Evolutionary conservation across 2,329 filamentous ascomycete species (phyloP).

Genomic region (Leptodontidium sp.): DNA sequence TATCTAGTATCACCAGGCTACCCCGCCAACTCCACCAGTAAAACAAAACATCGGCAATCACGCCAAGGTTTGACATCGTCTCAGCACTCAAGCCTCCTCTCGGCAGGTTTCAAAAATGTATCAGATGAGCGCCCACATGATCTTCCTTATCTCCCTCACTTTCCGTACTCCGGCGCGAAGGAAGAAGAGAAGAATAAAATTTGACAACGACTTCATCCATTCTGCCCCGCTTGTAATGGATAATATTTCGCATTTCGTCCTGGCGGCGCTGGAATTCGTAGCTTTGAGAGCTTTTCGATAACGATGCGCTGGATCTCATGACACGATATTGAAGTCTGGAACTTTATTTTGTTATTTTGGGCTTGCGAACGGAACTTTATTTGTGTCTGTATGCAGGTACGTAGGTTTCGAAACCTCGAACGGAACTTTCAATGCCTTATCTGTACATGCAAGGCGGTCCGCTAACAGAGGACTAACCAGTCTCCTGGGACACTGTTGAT

Average conservation of each 20-base stretch:
- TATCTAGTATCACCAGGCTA: no score
- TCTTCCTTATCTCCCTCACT: background rate
- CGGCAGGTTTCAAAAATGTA: conserved; percentile 17
- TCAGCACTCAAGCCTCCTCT: background rate
- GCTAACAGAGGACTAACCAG: background rate
- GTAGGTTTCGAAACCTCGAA: conserved; percentile 7
- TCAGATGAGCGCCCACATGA: background rate
- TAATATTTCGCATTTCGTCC: background rate
- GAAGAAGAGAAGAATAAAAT: background rate
- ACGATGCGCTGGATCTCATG: conserved; percentile 8
- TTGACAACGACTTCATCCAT: background rate
- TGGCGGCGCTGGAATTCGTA: conserved; percentile 4
- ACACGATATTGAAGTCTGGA: background rate
- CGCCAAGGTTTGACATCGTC: conserved; percentile 14
- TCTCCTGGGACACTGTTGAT: background rate
- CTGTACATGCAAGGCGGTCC: background rate
- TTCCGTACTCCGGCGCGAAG: background rate
- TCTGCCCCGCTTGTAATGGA: conserved; percentile 2
- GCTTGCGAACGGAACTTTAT: background rate
- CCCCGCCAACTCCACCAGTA: background rate
- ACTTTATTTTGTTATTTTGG: background rate
- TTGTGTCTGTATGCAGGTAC: conserved; percentile 11
- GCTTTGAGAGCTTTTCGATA: background rate
- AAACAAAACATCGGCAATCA: conserved; percentile 3
- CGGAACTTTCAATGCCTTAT: conserved; percentile 3